Conservation (phyloP, 768 basidiomycete genomes). For the Auricularia auricula-judae region DNA sequence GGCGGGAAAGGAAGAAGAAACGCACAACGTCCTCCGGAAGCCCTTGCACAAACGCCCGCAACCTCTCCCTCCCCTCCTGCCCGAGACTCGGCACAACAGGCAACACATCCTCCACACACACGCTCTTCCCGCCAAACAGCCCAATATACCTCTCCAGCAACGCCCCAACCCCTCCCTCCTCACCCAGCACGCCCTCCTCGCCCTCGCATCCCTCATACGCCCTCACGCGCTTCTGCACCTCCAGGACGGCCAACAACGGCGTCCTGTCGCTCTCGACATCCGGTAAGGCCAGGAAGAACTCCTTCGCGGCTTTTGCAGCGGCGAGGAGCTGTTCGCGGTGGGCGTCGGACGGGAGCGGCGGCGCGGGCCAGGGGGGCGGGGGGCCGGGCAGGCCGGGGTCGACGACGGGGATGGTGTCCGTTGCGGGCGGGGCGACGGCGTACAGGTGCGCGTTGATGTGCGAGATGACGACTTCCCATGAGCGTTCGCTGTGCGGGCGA, state of each 20-base stretch:
- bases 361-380: not conserved
- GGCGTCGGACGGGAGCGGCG: not conserved
- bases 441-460: constrained; percentile 58
- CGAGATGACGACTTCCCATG: constrained; percentile 77
- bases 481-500: constrained; percentile 46
- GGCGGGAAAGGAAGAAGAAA: not conserved
- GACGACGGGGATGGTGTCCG: not conserved
- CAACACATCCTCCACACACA: constrained; percentile 78
- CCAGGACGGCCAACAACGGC: constrained; percentile 59
- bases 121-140: constrained; percentile 66
- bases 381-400: not conserved
- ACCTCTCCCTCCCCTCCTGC: constrained; percentile 33
- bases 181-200: constrained; percentile 25
- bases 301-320: constrained; percentile 2
- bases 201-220: constrained; percentile 31
- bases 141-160: constrained; percentile 61
- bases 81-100: constrained; percentile 41
- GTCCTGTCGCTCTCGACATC: constrained; percentile 60
- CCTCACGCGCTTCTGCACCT: constrained; percentile 55
- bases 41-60: constrained; percentile 42
- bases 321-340: not conserved
- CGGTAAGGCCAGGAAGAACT: constrained; percentile 45
- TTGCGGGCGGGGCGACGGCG: not conserved
- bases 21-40: constrained; percentile 39
- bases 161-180: constrained; percentile 8